Percentiles rank a stretch among this genome's conserved stretches.
phyloP scores from a whole-genome alignment of 1,284 basidiomycete genomes.

The Rhodotorula sp. region DNA sequence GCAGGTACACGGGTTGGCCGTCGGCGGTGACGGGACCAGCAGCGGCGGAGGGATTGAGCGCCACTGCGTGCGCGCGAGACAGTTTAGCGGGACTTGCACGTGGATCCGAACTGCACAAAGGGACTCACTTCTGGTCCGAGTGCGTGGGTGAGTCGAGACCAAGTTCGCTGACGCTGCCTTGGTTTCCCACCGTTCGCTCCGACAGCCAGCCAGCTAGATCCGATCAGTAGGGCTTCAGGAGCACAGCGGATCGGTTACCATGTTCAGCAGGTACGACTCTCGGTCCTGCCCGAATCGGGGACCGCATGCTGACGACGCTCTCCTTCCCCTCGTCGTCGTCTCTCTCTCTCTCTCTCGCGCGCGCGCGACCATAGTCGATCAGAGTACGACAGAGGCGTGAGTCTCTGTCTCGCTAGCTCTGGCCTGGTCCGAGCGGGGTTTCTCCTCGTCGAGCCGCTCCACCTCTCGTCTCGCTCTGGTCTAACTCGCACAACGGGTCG shows the following conservation, averaged over 20 bases:
- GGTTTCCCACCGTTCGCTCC: no score
- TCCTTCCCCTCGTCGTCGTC: constrained; percentile 3
- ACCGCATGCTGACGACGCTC: not conserved
- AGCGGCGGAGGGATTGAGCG: not conserved
- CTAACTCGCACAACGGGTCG: no score
- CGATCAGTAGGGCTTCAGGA: not conserved
- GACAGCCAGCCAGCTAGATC: no score
- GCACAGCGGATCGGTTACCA: not conserved
- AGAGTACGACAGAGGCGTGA: constrained; percentile 39
- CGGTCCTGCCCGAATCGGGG: no score
- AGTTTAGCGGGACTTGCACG: not conserved
- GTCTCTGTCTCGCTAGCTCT: not conserved
- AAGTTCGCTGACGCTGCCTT: not conserved
- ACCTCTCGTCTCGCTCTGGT: not conserved
- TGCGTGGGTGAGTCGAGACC: not conserved
- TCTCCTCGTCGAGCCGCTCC: not conserved
- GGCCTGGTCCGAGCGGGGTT: not conserved
- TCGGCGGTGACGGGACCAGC: constrained; percentile 4
- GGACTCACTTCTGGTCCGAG: no score
- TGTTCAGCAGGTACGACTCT: constrained; percentile 37
- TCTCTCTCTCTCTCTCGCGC: no score
- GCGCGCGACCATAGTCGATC: constrained; percentile 22
- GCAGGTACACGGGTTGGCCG: constrained; percentile 16
- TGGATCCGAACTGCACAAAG: no score
- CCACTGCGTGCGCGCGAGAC: constrained; percentile 1